Base-by-base conservation (phyloP, 495 filamentous ascomycete species). In the Amphirosellinia nigrospora region DNA sequence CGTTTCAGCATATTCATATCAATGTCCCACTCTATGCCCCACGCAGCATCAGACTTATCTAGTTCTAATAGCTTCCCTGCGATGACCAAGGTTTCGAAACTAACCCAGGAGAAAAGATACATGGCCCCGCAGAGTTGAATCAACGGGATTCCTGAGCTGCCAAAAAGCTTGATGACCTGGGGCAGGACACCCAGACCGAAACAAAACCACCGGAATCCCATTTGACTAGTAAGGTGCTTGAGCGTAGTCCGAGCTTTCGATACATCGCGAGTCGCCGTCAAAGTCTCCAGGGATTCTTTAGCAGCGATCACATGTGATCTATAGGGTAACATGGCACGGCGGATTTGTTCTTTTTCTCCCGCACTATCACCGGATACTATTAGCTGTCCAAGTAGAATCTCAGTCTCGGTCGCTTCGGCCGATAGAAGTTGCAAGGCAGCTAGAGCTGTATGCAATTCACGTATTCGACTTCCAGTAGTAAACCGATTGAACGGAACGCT, bases 161-260 rank as follows among this genome's bases (percentile, higher is more conserved):
- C 23, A 28, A 53, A 53, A 4, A 53, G 48, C 23, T 53, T 53
- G 48, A 53, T 53, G 48, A 53, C 23, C 23, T 53, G 48, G 16
- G 48, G 48, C 21, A 53, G 48, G 48, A 53, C 48, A 30, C 48
- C 48, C 26, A 53, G 48, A 23, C 48, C 48, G 26, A 53, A 53
- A 28, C 48, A 53, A 53, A 53, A 53, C 48, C 48, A 53, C 9
- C 48, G 48, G 21, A 53, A 28, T 8, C 48, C 48, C 13, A 28
- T 53, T 28, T 53, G 48, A 53, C 3, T 26, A 11, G 8, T 52
- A 8, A 52, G 23, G 15, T 52, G 21, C 48, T 52, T 52, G 21
- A 52, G 48, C 9, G 11, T 26, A 23, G 23, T 26, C n/a, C 48
- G 48, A 23, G 48, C 48, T 13, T 52, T 52, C 3, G 48, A 13